A percentile compares a stretch with the other conserved stretches of the same genome.
Conservation (phyloP, 495 filamentous ascomycete genomes). For the Endocarpon pusillum region DNA sequence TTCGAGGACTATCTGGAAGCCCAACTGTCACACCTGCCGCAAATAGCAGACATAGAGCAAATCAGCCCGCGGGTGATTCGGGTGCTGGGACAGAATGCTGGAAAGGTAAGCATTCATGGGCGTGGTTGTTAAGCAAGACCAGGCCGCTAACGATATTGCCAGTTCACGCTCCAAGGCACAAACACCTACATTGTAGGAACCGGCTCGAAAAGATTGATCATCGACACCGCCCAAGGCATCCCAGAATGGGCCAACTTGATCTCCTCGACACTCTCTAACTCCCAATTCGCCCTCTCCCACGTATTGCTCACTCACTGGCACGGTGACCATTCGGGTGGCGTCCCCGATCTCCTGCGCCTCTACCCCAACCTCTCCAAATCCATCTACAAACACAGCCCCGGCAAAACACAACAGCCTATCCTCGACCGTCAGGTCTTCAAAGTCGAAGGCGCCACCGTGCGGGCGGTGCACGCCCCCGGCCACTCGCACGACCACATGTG, state of each 20-base stretch:
- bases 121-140: slow-evolving; percentile 1
- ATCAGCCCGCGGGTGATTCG: slow-evolving; percentile 25
- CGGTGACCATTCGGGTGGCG: slow-evolving; percentile 57
- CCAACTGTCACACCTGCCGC: slow-evolving; percentile 18
- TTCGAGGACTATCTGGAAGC: slow-evolving; percentile 27
- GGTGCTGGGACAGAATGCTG: slow-evolving; percentile 47
- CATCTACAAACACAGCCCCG: slow-evolving; percentile 30
- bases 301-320: slow-evolving; percentile 73
- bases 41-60: slow-evolving; percentile 20
- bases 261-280: slow-evolving; percentile 6
- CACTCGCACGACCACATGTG: slow-evolving; percentile 32
- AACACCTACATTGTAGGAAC: slow-evolving; percentile 68
- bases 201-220: slow-evolving; percentile 39
- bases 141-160: slow-evolving; percentile 1
- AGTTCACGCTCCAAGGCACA: slow-evolving; percentile 36
- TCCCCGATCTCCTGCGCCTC: slow-evolving; percentile 37
- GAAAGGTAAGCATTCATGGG: slow-evolving; percentile 28
- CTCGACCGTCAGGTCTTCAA: slow-evolving; percentile 22
- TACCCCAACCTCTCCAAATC: slow-evolving; percentile 25
- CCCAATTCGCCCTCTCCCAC: slow-evolving; percentile 30
- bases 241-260: slow-evolving; percentile 19
- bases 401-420: slow-evolving; percentile 26
- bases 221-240: slow-evolving; percentile 48
- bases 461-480: slow-evolving; percentile 23
- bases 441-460: slow-evolving; percentile 24